Percentiles rank a stretch among this genome's conserved stretches.
phyloP scores from a whole-genome alignment of 2,329 filamentous ascomycete species.

The Fusarium fujikuroi region DNA sequence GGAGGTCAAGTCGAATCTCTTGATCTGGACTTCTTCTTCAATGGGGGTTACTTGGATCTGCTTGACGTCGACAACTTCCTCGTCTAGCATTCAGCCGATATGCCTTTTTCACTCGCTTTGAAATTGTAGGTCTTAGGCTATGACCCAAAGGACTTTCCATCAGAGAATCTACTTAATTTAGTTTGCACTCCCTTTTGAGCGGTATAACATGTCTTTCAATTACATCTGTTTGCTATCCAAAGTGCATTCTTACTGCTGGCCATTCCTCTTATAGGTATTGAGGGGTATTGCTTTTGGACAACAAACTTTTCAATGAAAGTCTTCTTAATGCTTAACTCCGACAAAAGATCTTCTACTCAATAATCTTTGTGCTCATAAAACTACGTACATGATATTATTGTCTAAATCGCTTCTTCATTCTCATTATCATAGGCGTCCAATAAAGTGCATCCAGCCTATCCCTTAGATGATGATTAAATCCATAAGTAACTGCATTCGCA shows the following conservation, averaged over 20 bases:
- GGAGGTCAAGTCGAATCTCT: slow-evolving; percentile 11
- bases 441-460: slow-evolving; percentile 29
- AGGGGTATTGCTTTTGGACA: not conserved
- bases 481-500: slow-evolving; percentile 39
- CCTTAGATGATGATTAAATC: slow-evolving; percentile 40
- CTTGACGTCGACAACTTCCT: slow-evolving; percentile 22
- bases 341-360: too few relatives aligned
- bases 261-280: not conserved
- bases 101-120: not conserved
- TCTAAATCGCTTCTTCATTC: slow-evolving; percentile 22
- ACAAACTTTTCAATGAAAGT: not conserved
- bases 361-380: not conserved
- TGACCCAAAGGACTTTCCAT: not conserved
- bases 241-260: not conserved
- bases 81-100: not conserved
- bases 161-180: not conserved
- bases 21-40: slow-evolving; percentile 26
- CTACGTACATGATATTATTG: not conserved
- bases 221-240: not conserved
- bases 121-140: not conserved
- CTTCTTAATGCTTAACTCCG: not conserved
- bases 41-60: slow-evolving; percentile 23
- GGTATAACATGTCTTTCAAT: not conserved
- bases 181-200: not conserved
- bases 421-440: slow-evolving; percentile 25